Percentiles rank a stretch among this genome's conserved stretches.
These are phyloP conservation scores for Curvularia sp. DNA, from an alignment of 2,329 filamentous ascomycete species.

Conservation along the genomic window DNA sequence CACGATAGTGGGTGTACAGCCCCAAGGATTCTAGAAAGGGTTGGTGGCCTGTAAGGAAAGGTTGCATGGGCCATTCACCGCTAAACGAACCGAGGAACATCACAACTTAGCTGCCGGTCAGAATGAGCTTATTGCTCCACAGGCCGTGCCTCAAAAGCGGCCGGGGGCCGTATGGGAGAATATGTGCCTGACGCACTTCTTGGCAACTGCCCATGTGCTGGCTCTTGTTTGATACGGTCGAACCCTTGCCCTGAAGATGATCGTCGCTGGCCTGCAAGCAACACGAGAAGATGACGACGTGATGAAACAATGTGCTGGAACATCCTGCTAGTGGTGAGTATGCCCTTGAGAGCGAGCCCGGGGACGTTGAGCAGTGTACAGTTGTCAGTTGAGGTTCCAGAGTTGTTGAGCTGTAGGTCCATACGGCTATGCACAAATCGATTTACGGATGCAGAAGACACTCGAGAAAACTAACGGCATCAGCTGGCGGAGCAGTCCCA, in stretches of 20 bases:
- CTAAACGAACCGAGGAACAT: constrained; percentile 29
- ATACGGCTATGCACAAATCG: constrained; percentile 3
- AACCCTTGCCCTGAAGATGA: background rate
- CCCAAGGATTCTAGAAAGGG: constrained; percentile 24
- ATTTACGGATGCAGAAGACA: background rate
- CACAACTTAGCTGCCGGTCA: constrained; percentile 22
- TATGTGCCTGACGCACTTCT: constrained; percentile 2
- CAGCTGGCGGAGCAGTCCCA: background rate
- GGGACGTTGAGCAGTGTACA: background rate
- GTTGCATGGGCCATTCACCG: constrained; percentile 40
- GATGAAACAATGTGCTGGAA: background rate
- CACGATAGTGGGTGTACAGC: constrained; percentile 27
- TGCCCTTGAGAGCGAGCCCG: background rate
- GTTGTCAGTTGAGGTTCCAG: background rate
- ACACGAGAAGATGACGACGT: background rate
- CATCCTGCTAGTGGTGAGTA: background rate
- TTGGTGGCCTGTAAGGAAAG: constrained; percentile 32
- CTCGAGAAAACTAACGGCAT: background rate
- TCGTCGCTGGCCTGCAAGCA: constrained; percentile 2
- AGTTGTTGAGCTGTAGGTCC: constrained; percentile 4
- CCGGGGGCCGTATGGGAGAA: constrained; percentile 6
- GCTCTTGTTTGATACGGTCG: background rate
- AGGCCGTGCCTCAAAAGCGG: constrained; percentile 10
- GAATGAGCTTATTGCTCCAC: constrained; percentile 43
- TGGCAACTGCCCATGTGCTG: background rate